These are phyloP conservation scores for Clavariopsis aquatica DNA, from an alignment of 495 filamentous ascomycete genomes.

Conservation along the genomic window DNA sequence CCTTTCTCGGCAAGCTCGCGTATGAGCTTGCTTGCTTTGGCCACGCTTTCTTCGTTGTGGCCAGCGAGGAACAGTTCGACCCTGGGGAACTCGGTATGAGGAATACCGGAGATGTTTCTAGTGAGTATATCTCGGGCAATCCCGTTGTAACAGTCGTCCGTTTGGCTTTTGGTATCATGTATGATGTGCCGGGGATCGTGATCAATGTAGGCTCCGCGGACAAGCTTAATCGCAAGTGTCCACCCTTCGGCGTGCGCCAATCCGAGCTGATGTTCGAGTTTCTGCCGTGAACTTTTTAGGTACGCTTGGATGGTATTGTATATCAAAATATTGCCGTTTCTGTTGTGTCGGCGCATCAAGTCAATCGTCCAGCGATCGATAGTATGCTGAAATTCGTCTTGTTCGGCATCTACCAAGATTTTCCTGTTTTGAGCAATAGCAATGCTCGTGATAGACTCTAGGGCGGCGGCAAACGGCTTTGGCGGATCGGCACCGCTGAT, in stretches of 20 bases:
- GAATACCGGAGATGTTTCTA: constrained; percentile 2
- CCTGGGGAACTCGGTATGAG: not conserved
- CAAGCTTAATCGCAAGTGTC: constrained; percentile 47
- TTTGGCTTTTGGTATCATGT: constrained; percentile 49
- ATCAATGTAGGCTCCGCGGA: constrained; percentile 49
- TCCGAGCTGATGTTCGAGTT: constrained; percentile 43
- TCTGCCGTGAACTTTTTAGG: constrained; percentile 46
- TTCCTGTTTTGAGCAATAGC: not conserved
- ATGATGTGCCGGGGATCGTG: constrained; percentile 48
- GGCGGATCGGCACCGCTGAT: not conserved
- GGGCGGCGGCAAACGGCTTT: not conserved
- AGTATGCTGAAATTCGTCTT: constrained; percentile 45
- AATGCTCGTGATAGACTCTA: not conserved
- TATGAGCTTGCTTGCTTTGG: not conserved
- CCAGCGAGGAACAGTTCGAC: not conserved
- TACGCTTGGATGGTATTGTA: constrained; percentile 52
- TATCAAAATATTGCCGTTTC: constrained; percentile 36
- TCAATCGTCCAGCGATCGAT: constrained; percentile 48
- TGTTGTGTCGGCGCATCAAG: constrained; percentile 49
- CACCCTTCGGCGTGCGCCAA: constrained; percentile 44
- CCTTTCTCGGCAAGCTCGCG: not conserved
- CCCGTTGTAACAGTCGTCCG: constrained; percentile 48
- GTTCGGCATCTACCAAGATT: constrained; percentile 35
- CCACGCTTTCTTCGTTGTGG: not conserved
- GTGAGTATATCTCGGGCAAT: constrained; percentile 46